These are phyloP conservation scores for Thalassiosira exigua DNA, from an alignment of 352 stramenopile genomes.

Conservation along the genomic window DNA sequence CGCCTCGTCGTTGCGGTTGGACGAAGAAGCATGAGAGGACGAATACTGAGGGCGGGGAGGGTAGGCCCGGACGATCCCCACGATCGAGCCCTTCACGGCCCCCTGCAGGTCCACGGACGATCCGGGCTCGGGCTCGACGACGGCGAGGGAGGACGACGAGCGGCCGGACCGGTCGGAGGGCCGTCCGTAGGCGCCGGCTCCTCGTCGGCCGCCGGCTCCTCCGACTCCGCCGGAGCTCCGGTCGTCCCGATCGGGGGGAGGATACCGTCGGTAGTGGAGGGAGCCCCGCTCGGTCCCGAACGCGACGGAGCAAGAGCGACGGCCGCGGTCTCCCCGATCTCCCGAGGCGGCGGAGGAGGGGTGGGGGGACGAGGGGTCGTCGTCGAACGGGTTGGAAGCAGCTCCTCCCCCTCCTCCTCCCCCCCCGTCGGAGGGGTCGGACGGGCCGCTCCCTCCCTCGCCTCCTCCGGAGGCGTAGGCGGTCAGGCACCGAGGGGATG, in stretches of 20 bases:
- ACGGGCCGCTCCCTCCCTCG: too few relatives aligned
- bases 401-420: too few relatives aligned
- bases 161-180: conserved; percentile 4
- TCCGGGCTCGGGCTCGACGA: too few relatives aligned
- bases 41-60: background rate
- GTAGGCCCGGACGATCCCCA: conserved; percentile 40
- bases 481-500: conserved; percentile 48
- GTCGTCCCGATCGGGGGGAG: background rate
- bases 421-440: too few relatives aligned
- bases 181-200: background rate
- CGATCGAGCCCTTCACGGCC: conserved; percentile 58
- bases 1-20: conserved; percentile 2
- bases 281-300: conserved; percentile 78
- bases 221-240: background rate
- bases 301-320: conserved; percentile 52
- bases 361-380: conserved; percentile 9
- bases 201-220: background rate
- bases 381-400: conserved; percentile 33
- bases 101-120: conserved; percentile 31
- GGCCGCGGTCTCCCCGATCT: background rate
- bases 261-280: conserved; percentile 74
- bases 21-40: background rate
- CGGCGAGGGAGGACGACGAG: conserved; percentile 4
- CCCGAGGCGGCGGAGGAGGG: background rate
- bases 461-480: conserved; percentile 6